Evolutionary conservation across 164 flowering plant species (phyloP), one percentile per base, ranked within the genome.

Genomic region (Stephania japonica): DNA sequence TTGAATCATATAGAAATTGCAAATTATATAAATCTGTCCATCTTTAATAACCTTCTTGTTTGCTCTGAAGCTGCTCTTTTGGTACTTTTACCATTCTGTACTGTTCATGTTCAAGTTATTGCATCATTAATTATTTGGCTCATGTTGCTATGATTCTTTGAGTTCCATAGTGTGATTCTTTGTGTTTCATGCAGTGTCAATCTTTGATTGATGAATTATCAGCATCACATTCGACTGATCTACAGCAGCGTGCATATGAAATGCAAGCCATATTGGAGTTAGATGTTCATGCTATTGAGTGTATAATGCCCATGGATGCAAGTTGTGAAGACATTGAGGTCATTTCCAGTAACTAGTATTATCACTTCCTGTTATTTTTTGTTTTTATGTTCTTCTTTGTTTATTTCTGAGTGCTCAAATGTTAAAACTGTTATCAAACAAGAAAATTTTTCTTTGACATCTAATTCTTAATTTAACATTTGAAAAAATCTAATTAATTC

Each of bases 181-280:
- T 32, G 9, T 66, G 42, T 44, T 42, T 80, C n/a, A 12, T 85
- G 84, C 88, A 93, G 99, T 95, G 99, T 75, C 97, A 95, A 79
- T 87, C 97, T 53, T 80, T 95, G 81, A 84, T 91, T 76, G 98
- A 95, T 83, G 98, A 93, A 69, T 73, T 91, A 74, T 86, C 87
- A 44, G 97, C 97, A 72, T 93, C 99, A 24, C 89, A 93, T 83
- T 95, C 99, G 74, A 91, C 99, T 63, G 99, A 95, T 79, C 80
- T 95, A 78, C 99, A 95, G 80, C 99, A 95, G 84, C 97, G 99
- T 79, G 99, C 97, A 13, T 95, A 95, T 86, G 99, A 95, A 82
- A 83, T 95, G 75, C 97, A 93, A 81, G 89, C 97, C 62, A 74
- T 91, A 50, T 62, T 86, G 74, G 84, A 85, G 62, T 81, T 93